Base-by-base conservation (phyloP, 2,329 filamentous ascomycete species). In the Tolypocladium ophioglossoides region DNA sequence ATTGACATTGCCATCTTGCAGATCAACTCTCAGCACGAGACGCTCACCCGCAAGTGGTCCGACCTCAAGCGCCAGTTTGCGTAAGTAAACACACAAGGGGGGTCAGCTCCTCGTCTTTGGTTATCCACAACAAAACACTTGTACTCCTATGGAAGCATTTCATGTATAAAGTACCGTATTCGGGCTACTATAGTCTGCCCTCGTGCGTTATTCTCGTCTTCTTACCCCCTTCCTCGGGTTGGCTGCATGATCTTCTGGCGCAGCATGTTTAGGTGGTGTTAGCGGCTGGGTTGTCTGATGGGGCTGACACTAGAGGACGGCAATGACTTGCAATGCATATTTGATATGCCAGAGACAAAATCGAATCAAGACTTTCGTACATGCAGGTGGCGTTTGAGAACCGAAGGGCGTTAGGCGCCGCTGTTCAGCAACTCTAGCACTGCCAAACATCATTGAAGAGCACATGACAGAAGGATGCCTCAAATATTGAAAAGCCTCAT, bases 11-110 rank as follows among this genome's bases (percentile, higher is more conserved):
- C 10, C 12, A 1, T 6, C 3, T 14, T 27, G n/a, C 63, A 90
- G 87, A 80, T 89, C 60, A 87, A 87, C 63, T 74, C 81, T 32
- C 74, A 80, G 59, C 82, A 91, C 63, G 89, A 92, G 69, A 79
- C 82, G 8, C 78, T 92, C 46, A 84, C 77, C 58, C 83, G 87
- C 62, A 90, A 87, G 73, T 91, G 87, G 87, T 82, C 80, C 51
- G 89, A 92, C 62, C 74, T 92, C 58, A 82, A 78, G 70, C 74
- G 75, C 51, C 80, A 83, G 55, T 80, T 83, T 62, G 73, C 71
- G 49, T 78, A 60, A 59, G 49, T 78, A 60, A 59, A n/a, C 30
- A 18, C 10, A 39, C 30, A 3, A 2, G 2, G 7, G 32, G 14
- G 14, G 0, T 50, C 14, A 10, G 34, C 37, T 16, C 18, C n/a